Conservation (phyloP, 805 yeast genomes). For the Starmerella gropengiesseri region DNA sequence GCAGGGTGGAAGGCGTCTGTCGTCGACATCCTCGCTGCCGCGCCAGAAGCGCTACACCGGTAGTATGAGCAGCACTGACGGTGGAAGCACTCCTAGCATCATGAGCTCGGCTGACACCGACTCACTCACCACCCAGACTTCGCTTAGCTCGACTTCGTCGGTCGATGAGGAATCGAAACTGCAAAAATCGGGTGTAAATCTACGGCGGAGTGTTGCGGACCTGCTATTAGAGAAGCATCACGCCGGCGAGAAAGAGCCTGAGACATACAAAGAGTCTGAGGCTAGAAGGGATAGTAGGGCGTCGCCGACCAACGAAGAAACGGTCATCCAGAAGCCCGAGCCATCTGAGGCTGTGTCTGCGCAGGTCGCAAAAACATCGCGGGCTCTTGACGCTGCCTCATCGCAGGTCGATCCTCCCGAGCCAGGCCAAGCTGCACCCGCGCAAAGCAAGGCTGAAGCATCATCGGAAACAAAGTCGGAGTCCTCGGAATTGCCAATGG, state of each 20-base stretch:
- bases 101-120: conserved; percentile 9
- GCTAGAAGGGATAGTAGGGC: too few relatives aligned
- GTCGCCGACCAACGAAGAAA: too few relatives aligned
- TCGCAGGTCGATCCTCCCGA: too few relatives aligned
- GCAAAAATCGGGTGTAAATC: neutral
- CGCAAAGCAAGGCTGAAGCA: too few relatives aligned
- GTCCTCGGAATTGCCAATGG: too few relatives aligned
- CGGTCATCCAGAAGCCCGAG: too few relatives aligned
- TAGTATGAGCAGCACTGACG: conserved; percentile 18
- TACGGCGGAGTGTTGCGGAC: conserved; percentile 3
- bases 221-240: neutral
- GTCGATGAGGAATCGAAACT: conserved; percentile 1
- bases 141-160: conserved; percentile 9
- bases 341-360: too few relatives aligned
- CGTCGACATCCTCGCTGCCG: conserved; percentile 1
- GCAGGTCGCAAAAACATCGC: too few relatives aligned
- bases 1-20: neutral
- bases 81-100: conserved; percentile 12
- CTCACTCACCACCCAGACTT: conserved; percentile 17
- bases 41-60: conserved; percentile 2
- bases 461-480: too few relatives aligned
- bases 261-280: too few relatives aligned
- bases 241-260: neutral
- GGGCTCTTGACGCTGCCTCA: too few relatives aligned
- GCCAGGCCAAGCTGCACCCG: too few relatives aligned